These are phyloP conservation scores for Actinidia chinensis DNA, from an alignment of 179 eudicot genomes.

Conservation along the genomic window DNA sequence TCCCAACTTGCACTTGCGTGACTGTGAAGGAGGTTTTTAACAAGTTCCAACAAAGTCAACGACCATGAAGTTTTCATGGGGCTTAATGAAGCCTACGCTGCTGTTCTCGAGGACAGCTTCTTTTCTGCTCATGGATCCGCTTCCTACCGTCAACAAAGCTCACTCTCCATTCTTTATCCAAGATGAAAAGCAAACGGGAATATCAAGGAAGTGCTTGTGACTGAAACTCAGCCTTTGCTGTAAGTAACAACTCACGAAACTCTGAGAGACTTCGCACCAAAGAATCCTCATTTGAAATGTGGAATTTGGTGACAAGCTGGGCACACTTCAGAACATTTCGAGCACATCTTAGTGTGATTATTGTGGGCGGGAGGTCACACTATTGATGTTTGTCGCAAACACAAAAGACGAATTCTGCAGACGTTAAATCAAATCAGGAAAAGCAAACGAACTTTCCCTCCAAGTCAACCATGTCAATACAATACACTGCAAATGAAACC, in stretches of 20 bases:
- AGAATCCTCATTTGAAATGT: not conserved
- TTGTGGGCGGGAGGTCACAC: not conserved
- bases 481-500: too few relatives aligned
- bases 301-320: not conserved
- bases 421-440: not conserved
- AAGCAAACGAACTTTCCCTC: not conserved
- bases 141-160: not conserved
- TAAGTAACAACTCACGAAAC: not conserved
- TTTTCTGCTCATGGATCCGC: not conserved
- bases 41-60: not conserved
- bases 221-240: not conserved
- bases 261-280: not conserved
- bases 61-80: not conserved
- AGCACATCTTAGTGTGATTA: conserved; percentile 2
- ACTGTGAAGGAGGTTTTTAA: not conserved
- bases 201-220: not conserved
- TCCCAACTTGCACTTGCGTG: not conserved
- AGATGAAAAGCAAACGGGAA: not conserved
- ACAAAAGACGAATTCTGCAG: not conserved
- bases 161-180: not conserved
- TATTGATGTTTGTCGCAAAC: not conserved
- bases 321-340: not conserved
- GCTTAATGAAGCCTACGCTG: not conserved
- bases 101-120: not conserved
- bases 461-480: not conserved